A percentile compares a stretch with the other conserved stretches of the same genome.
phyloP scores from a whole-genome alignment of 1,284 basidiomycete species.

The Marasmius oreades region DNA sequence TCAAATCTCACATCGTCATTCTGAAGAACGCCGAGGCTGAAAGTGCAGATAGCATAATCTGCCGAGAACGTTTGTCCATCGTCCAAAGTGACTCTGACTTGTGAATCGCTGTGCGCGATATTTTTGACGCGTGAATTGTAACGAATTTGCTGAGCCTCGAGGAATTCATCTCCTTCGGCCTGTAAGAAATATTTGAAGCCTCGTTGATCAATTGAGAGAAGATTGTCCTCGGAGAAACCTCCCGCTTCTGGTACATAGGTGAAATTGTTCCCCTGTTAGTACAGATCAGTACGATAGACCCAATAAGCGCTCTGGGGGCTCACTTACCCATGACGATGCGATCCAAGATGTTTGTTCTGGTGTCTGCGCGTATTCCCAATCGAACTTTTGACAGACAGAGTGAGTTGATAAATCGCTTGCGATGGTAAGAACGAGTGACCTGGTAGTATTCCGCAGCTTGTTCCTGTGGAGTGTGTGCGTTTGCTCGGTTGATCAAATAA shows the following conservation, averaged over 20 bases:
- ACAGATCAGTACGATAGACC: neutral
- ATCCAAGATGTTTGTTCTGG: constrained; percentile 62
- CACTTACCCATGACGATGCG: constrained; percentile 56
- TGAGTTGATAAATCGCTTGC: neutral
- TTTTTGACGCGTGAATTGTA: constrained; percentile 50
- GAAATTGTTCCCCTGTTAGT: constrained; percentile 54
- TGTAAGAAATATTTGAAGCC: constrained; percentile 58
- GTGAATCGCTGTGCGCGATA: constrained; percentile 42
- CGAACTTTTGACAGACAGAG: constrained; percentile 25
- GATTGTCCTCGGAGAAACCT: constrained; percentile 57
- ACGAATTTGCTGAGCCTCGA: constrained; percentile 41
- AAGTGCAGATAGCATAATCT: constrained; percentile 59
- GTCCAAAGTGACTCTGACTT: constrained; percentile 43
- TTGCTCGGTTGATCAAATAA: constrained; percentile 44
- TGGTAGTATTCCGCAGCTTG: constrained; percentile 53
- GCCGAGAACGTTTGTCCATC: constrained; percentile 43
- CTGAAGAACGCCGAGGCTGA: constrained; percentile 63
- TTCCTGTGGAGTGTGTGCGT: constrained; percentile 38
- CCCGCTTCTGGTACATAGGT: constrained; percentile 53
- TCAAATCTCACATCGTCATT: constrained; percentile 54
- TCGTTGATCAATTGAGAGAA: constrained; percentile 55
- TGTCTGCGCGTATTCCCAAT: constrained; percentile 53
- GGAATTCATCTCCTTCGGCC: constrained; percentile 51
- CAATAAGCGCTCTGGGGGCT: constrained; percentile 7
- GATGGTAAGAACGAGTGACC: constrained; percentile 31